Conservation (phyloP, 805 yeast genomes). For the Danielia reshetovae region DNA sequence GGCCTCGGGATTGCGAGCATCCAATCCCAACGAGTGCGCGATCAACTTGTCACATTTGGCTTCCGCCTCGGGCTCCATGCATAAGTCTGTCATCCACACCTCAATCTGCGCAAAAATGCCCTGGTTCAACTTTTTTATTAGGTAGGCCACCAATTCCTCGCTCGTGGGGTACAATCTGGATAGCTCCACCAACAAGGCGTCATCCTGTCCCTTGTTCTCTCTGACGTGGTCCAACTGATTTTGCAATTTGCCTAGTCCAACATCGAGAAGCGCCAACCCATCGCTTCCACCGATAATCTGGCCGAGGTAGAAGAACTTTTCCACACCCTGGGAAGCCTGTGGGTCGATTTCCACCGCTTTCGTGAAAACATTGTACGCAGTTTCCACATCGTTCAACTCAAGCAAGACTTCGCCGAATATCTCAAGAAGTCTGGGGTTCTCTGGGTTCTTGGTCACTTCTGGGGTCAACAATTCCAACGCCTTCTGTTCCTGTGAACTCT, state of each 20-base stretch:
- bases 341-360: slow-evolving; percentile 69
- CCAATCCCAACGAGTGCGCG: slow-evolving; percentile 57
- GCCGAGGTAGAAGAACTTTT: slow-evolving; percentile 85
- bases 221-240: slow-evolving; percentile 32
- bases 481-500: slow-evolving; percentile 47
- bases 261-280: slow-evolving; percentile 60
- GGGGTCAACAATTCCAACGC: slow-evolving; percentile 50
- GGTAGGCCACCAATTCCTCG: slow-evolving; percentile 25
- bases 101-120: slow-evolving; percentile 85
- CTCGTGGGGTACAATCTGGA: slow-evolving; percentile 21
- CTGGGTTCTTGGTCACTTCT: slow-evolving; percentile 25
- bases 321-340: slow-evolving; percentile 60
- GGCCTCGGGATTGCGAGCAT: slow-evolving; percentile 66
- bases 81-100: slow-evolving; percentile 95
- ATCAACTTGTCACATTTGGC: slow-evolving; percentile 69
- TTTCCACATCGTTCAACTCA: slow-evolving; percentile 76
- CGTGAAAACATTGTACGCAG: slow-evolving; percentile 62
- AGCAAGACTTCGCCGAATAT: slow-evolving; percentile 71
- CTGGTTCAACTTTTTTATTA: slow-evolving; percentile 60
- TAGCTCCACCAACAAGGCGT: slow-evolving; percentile 22
- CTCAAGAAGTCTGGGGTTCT: slow-evolving; percentile 47
- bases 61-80: slow-evolving; percentile 93
- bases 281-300: slow-evolving; percentile 82
- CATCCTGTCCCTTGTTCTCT: slow-evolving; percentile 19
- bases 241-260: slow-evolving; percentile 54